Base-by-base conservation (phyloP, 2,329 filamentous ascomycete genomes). In the Neoascochyta sp. region DNA sequence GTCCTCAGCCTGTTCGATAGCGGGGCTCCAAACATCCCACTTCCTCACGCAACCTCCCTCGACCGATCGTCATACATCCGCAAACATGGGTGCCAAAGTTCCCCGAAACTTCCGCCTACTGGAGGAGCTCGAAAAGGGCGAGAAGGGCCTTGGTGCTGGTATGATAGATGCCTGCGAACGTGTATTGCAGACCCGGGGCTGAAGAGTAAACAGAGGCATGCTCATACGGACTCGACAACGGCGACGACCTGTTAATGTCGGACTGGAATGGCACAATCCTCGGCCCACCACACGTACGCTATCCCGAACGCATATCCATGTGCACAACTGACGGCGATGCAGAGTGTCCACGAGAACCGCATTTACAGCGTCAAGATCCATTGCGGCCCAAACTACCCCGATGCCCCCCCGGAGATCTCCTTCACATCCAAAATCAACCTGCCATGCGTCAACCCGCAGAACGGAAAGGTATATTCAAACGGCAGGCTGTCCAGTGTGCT, bases 221-320 rank as follows among this genome's bases (percentile, higher is more conserved):
- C 71, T 96, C 92, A 24, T 96, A 96, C 54, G 92, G 92, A 53
- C 78, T 98, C 34, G 87, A 90, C 45, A 88, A 96, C 63, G 82
- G 86, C 26, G 89, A 95, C 60, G 92, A 98, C 58, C 77, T 95
- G 45, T 78, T 92, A 65, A 95, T 98, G 89, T 90, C 85, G 44
- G 88, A 95, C 73, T 98, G 92, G 92, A 95, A 94, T 58, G 92
- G 90, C 55, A 98, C 92, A 10, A 96, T 98, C 47, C 80, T 95
- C 27, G 92, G 92, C 1, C 92, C 92, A 50, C 90, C 92, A 62
- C 89, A 96, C 65, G 92, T 95, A 74, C 58, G 85, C 23, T 70
- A 25, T 25, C 18, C 18, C 24, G 20, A 12, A 45, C 7, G 16
- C n/a, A 10, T 5, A 9, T 2, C 4, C 16, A 16, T 3, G 8